Conservation (phyloP, 2,329 filamentous ascomycete genomes). For the Byssothecium circinans region DNA sequence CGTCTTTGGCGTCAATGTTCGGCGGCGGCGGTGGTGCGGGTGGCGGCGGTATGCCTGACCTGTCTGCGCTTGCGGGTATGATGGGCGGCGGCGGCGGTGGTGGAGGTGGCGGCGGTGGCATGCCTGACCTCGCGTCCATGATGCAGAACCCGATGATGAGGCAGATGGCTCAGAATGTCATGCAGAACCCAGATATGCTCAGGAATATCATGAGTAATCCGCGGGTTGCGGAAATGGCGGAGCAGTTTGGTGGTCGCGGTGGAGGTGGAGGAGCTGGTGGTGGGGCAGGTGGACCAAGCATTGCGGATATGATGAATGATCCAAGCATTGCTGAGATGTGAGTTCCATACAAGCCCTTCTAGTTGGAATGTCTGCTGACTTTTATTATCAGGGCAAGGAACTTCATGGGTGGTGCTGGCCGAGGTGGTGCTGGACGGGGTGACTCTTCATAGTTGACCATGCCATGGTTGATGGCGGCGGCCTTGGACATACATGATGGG, state of each 20-base stretch:
- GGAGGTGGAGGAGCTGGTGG: slow-evolving; percentile 59
- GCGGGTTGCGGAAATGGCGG: slow-evolving; percentile 81
- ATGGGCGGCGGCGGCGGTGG: slow-evolving; percentile 16
- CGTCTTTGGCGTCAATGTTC: slow-evolving; percentile 63
- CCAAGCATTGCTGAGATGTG: slow-evolving; percentile 91
- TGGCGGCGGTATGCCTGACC: slow-evolving; percentile 81
- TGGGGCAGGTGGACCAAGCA: slow-evolving; percentile 84
- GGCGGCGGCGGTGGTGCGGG: slow-evolving; percentile 51
- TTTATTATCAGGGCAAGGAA: slow-evolving; percentile 59
- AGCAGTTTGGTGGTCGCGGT: slow-evolving; percentile 64
- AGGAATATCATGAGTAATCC: slow-evolving; percentile 94
- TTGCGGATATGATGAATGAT: slow-evolving; percentile 85
- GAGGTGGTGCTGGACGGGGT: slow-evolving; percentile 19
- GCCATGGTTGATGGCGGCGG: no score
- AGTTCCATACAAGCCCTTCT: slow-evolving; percentile 48
- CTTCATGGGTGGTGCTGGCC: slow-evolving; percentile 60
- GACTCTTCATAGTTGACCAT: slow-evolving; percentile 22
- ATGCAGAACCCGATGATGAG: slow-evolving; percentile 99
- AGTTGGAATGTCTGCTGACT: slow-evolving; percentile 4
- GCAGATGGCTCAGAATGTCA: slow-evolving; percentile 93
- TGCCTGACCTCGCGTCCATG: slow-evolving; percentile 47
- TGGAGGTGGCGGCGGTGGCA: slow-evolving; percentile 63
- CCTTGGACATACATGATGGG: no score
- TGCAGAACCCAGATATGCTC: slow-evolving; percentile 95
- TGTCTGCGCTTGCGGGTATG: slow-evolving; percentile 51